phyloP scores from a whole-genome alignment of 1,284 basidiomycete species.

The Fomitopsis pinicola region DNA sequence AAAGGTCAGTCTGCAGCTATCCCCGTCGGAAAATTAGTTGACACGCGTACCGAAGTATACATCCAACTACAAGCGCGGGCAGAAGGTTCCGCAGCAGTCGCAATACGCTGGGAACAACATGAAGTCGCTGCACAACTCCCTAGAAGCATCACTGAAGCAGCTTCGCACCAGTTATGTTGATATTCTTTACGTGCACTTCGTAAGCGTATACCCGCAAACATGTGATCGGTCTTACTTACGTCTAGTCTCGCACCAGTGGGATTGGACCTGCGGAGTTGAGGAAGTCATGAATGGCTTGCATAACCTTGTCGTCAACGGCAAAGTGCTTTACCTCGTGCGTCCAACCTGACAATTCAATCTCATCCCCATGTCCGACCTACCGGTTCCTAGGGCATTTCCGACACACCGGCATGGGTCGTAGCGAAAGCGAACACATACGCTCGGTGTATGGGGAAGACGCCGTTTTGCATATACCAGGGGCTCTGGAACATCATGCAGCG shows the following conservation, averaged over 20 bases:
- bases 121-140: constrained; percentile 29
- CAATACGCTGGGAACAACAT: constrained; percentile 44
- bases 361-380: not conserved
- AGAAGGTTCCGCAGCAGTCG: constrained; percentile 18
- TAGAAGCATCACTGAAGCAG: constrained; percentile 37
- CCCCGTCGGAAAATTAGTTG: not conserved
- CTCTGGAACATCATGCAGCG: constrained; percentile 41
- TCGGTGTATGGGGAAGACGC: constrained; percentile 37
- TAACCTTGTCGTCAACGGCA: constrained; percentile 35
- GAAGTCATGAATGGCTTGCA: constrained; percentile 51
- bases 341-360: too few species aligned
- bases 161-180: constrained; percentile 46
- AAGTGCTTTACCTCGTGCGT: constrained; percentile 41
- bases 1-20: not conserved
- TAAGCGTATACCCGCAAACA: not conserved
- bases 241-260: constrained; percentile 25
- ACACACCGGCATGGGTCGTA: constrained; percentile 53
- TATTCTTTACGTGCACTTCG: constrained; percentile 49
- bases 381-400: constrained; percentile 25
- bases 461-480: constrained; percentile 49
- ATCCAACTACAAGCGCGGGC: constrained; percentile 25
- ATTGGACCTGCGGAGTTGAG: constrained; percentile 39
- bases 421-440: constrained; percentile 48
- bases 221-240: not conserved
- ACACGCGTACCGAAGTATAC: constrained; percentile 26